A percentile compares a stretch with the other conserved stretches of the same genome.
Conservation (phyloP, 2,329 filamentous ascomycete genomes). For the Colletotrichum filicis region DNA sequence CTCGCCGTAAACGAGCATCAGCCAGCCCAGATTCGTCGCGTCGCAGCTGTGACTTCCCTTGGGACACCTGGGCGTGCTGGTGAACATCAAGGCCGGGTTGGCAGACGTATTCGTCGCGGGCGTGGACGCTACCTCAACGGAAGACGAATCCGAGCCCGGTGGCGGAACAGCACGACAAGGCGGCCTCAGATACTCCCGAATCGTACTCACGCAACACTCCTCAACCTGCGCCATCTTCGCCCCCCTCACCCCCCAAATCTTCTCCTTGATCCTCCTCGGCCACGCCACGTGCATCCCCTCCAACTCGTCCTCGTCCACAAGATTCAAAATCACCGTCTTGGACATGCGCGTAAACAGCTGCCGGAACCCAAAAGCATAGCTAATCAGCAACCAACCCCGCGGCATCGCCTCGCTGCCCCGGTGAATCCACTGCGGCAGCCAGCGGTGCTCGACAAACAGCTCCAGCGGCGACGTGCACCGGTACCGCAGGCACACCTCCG, state of each 20-base stretch:
- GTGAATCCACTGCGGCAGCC: conserved; percentile 64
- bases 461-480: conserved; percentile 63
- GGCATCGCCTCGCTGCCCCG: conserved; percentile 59
- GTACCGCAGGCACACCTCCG: conserved; percentile 61
- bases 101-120: background rate
- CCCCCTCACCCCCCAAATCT: conserved; percentile 58
- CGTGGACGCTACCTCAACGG: background rate
- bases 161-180: background rate
- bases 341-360: conserved; percentile 61
- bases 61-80: conserved; percentile 57
- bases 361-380: conserved; percentile 62
- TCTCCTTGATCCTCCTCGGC: conserved; percentile 59
- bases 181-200: conserved; percentile 57
- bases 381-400: conserved; percentile 61
- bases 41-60: conserved; percentile 62
- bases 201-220: conserved; percentile 53
- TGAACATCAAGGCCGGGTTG: conserved; percentile 43
- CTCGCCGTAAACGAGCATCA: conserved; percentile 63
- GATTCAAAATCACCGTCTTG: conserved; percentile 59
- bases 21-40: conserved; percentile 63
- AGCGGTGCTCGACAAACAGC: conserved; percentile 59
- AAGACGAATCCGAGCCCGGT: background rate
- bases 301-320: conserved; percentile 55
- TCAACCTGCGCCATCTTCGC: conserved; percentile 63
- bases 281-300: conserved; percentile 50